phyloP scores from a whole-genome alignment of 345 rosid species.

The Orychophragmus violaceus region DNA sequence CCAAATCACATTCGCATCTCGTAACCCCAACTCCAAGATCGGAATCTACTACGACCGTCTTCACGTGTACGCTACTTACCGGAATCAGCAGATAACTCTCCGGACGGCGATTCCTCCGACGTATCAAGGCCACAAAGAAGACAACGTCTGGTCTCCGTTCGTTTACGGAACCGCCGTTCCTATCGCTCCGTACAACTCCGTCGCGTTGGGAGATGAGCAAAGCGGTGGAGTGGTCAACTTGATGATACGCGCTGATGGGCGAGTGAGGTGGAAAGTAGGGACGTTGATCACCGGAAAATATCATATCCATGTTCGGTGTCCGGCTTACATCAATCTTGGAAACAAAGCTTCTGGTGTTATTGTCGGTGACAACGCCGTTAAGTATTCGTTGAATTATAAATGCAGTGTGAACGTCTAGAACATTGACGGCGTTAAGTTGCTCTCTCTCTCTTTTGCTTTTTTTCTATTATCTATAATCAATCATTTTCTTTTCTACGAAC shows the following conservation, averaged over 20 bases:
- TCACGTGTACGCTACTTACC: slow-evolving; percentile 65
- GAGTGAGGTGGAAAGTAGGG: slow-evolving; percentile 81
- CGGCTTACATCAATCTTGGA: slow-evolving; percentile 55
- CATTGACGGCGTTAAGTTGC: slow-evolving; percentile 22
- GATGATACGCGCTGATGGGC: slow-evolving; percentile 68
- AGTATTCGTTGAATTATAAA: slow-evolving; percentile 45
- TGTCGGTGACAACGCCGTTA: slow-evolving; percentile 71
- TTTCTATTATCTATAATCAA: not conserved
- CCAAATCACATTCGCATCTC: slow-evolving; percentile 68
- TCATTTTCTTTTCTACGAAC: not conserved
- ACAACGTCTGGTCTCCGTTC: slow-evolving; percentile 76
- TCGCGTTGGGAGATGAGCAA: slow-evolving; percentile 49
- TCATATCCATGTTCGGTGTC: slow-evolving; percentile 58
- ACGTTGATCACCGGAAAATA: slow-evolving; percentile 51
- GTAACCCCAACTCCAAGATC: slow-evolving; percentile 70
- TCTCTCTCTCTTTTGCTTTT: not conserved
- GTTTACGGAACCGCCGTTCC: slow-evolving; percentile 64
- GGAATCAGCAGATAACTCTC: slow-evolving; percentile 70
- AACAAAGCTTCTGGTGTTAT: slow-evolving; percentile 39
- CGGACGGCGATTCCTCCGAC: slow-evolving; percentile 47
- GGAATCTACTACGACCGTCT: slow-evolving; percentile 91
- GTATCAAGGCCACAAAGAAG: slow-evolving; percentile 59
- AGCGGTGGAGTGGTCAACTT: slow-evolving; percentile 38
- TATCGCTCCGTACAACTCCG: slow-evolving; percentile 63
- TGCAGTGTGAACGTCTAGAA: slow-evolving; percentile 70